phyloP scores from a whole-genome alignment of 1,284 basidiomycete species.

The Ganoderma leucocontextum region DNA sequence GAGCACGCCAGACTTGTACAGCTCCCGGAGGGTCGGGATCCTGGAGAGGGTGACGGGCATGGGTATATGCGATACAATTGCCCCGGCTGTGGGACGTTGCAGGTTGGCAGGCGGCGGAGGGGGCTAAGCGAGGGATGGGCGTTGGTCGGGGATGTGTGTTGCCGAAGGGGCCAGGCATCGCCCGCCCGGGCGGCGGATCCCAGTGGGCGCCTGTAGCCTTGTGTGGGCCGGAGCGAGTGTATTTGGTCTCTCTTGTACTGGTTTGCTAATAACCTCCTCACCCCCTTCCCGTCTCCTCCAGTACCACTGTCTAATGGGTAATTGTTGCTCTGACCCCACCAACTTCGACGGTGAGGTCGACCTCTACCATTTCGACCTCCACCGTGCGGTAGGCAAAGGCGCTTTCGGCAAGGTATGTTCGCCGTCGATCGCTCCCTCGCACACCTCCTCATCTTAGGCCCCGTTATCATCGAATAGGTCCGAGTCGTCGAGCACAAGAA shows the following conservation, averaged over 20 bases:
- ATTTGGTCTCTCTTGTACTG: conserved; percentile 41
- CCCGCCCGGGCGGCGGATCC: conserved; percentile 16
- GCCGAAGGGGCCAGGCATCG: conserved; percentile 20
- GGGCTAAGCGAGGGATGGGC: conserved; percentile 9
- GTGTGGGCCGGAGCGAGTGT: conserved; percentile 11
- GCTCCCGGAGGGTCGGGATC: conserved; percentile 60
- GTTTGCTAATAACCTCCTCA: conserved; percentile 28
- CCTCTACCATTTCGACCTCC: conserved; percentile 95
- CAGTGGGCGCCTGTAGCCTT: conserved; percentile 17
- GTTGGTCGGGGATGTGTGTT: not conserved
- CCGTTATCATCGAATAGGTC: conserved; percentile 53
- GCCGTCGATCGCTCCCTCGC: conserved; percentile 14
- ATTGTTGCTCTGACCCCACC: conserved; percentile 62
- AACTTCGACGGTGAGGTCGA: conserved; percentile 95
- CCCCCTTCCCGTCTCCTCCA: conserved; percentile 21
- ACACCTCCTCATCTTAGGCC: not conserved
- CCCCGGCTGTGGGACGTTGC: not conserved
- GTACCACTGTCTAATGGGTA: conserved; percentile 40
- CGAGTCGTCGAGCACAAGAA: conserved; percentile 96
- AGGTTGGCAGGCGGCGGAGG: not conserved
- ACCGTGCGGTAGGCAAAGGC: conserved; percentile 93
- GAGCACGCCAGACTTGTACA: conserved; percentile 53
- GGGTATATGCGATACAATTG: not conserved
- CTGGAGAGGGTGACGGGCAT: conserved; percentile 50
- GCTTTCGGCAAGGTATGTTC: conserved; percentile 92